Base-by-base conservation (phyloP, 139 green algal species). In the Yamagishiella unicocca region DNA sequence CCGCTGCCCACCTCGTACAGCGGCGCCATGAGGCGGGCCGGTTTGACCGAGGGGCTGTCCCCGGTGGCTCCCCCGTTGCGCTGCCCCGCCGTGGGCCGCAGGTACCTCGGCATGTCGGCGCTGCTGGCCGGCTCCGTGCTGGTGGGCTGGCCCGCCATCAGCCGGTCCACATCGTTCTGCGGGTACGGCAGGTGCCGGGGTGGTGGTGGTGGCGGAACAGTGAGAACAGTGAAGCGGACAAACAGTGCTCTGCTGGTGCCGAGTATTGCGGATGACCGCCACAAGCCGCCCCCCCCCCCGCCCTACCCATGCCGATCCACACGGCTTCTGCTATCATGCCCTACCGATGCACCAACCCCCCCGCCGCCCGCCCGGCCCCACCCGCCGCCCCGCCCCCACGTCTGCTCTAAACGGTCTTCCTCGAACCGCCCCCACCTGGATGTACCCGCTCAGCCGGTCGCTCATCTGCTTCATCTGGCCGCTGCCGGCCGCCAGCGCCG, bases 131-230 rank as follows among this genome's bases (percentile, higher is more conserved):
- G 82, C 67, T 67, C 82, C 0, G 25, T 46, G 82, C 50, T 81
- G 82, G 67, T 43, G 50, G 82, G 82, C 46, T 81, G 54, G 46
- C 82, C 82, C 6, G 82, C 67, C 67, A 87, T 55, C 67, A 71
- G 37, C 10, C 68, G 50, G 67, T 87, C 82, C 46, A 87, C 67
- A 71, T 87, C 82, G 82, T 87, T 87, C 67, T 81, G 79, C 46
- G 5, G 19, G 67, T 25, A 12, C 8, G 70, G 72, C 29, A 29
- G 29, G 45, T 43, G 62, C 29, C 6, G 62, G 62, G 62, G 62
- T 24, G 29, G 62, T 58, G 50, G 12, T 12, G 50, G 17, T 12
- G 50, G 50, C 12, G 17, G 2, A 29, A 29, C 35, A 14, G 12
- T 53, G 67, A n/a, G n/a, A 42, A 72, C 12, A n/a, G n/a, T n/a